Base-by-base conservation (phyloP, 108 stramenopile genomes). In the Aureococcus anophagefferens region DNA sequence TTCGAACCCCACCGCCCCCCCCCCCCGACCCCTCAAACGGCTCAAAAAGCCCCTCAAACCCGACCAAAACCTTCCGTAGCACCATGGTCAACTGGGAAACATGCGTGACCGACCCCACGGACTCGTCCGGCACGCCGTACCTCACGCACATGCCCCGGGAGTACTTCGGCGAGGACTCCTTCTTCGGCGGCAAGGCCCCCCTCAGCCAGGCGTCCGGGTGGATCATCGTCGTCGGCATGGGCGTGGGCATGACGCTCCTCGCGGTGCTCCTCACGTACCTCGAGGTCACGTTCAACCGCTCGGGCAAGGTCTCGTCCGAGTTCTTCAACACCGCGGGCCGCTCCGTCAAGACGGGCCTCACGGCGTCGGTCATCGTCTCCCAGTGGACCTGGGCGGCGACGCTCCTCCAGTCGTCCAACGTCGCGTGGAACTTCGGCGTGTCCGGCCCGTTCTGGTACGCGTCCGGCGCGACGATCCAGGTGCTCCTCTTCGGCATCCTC, bases 371-470 rank as follows among this genome's bases (percentile, higher is more conserved):
- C 64, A 90, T 94, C 75, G 90, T 91, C 31, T 87, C 85, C 66
- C 89, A 91, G 74, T 94, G 94, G 94, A 94, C 94, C 66, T 94
- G 94, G 94, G 94, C 92, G 18, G 92, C 94, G 30, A 93, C 94
- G 31, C 89, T 94, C 46, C 91, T 94, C 62, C 94, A 94, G 77
- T 89, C 88, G 67, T 90, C 90, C 67, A 94, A 94, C 74, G 94
- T 94, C 30, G 94, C 93, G n/a, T 94, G 89, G 88, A 68, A 80
- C 29, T 94, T 91, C 69, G 93, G 93, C 69, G 91, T 94, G 31
- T 90, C 90, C 33, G 93, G 93, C 34, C 93, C 93, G 30, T 94
- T 94, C 82, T 94, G 93, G 93, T 82, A 80, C 74, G 91, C 91
- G 29, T 90, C 91, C 37, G 93, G 93, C 46, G 93, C 93, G 34